Percentiles rank a stretch among this genome's conserved stretches.
Conservation (phyloP, 306 rosid species). For the Ammopiptanthus mongolicus region DNA sequence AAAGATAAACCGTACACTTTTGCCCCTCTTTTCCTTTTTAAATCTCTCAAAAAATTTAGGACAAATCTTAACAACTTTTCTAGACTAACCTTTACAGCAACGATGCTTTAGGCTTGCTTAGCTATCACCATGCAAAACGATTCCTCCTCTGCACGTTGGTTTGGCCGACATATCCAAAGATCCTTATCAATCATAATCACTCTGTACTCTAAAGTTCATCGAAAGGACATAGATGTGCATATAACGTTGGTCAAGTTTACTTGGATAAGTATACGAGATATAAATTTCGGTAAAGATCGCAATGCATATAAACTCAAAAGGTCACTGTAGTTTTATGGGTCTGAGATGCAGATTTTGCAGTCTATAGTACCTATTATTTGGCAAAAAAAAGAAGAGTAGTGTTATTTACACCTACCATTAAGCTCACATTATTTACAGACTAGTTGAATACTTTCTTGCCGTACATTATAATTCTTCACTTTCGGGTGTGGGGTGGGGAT, state of each 20-base stretch:
- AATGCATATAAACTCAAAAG: background rate
- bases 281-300: background rate
- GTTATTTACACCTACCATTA: background rate
- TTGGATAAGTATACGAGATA: background rate
- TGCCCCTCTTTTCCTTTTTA: background rate
- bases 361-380: background rate
- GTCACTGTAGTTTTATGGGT: no score
- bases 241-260: background rate
- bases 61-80: background rate
- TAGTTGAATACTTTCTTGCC: background rate
- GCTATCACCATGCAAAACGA: background rate
- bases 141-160: background rate
- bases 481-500: no score
- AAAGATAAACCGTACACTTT: constrained; percentile 16
- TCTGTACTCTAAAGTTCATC: background rate
- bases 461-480: no score
- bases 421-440: background rate
- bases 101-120: background rate
- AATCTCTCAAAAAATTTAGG: background rate
- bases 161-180: background rate
- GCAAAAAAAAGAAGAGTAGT: background rate
- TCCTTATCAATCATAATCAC: background rate
- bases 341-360: background rate
- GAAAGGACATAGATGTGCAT: background rate
- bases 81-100: background rate